Conservation (phyloP, 331 rosid species). For the Rhamnella rubrinervis region DNA sequence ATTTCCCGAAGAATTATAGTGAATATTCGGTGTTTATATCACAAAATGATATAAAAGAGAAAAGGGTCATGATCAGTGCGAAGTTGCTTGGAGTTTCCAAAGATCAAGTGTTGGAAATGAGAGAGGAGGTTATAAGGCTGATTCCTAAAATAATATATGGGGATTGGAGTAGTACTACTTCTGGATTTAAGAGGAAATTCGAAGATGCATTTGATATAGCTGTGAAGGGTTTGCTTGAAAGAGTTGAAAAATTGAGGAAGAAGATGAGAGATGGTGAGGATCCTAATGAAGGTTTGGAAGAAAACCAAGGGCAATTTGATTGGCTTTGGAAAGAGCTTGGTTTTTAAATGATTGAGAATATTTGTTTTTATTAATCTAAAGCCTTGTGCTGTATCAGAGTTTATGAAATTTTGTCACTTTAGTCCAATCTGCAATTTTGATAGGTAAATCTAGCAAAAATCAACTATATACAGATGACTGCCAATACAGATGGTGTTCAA, state of each 20-base stretch:
- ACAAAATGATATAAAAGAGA: slow-evolving; percentile 28
- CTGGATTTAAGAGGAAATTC: slow-evolving; percentile 14
- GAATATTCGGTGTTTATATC: slow-evolving; percentile 42
- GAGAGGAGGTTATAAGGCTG: slow-evolving; percentile 41
- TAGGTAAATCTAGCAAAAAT: too few species aligned
- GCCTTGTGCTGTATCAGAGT: too few species aligned
- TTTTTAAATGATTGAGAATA: too few species aligned
- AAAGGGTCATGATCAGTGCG: slow-evolving; percentile 31
- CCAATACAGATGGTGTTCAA: too few species aligned
- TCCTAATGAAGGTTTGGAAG: slow-evolving; percentile 2
- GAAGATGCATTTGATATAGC: slow-evolving; percentile 66
- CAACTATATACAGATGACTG: too few species aligned
- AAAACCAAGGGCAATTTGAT: slow-evolving; percentile 7
- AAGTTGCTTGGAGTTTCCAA: slow-evolving; percentile 29
- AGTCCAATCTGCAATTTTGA: too few species aligned
- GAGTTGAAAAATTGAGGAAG: slow-evolving; percentile 31
- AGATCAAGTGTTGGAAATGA: slow-evolving; percentile 38
- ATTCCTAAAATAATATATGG: slow-evolving; percentile 47
- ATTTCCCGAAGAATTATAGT: slow-evolving; percentile 38
- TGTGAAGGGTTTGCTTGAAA: slow-evolving; percentile 44
- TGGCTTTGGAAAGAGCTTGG: not conserved
- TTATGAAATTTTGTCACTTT: too few species aligned
- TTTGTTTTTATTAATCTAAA: too few species aligned
- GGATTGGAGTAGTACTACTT: slow-evolving; percentile 25
- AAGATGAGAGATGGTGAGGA: slow-evolving; percentile 15